These are phyloP conservation scores for Neurospora sp. DNA, from an alignment of 495 filamentous ascomycete genomes.

Conservation along the genomic window DNA sequence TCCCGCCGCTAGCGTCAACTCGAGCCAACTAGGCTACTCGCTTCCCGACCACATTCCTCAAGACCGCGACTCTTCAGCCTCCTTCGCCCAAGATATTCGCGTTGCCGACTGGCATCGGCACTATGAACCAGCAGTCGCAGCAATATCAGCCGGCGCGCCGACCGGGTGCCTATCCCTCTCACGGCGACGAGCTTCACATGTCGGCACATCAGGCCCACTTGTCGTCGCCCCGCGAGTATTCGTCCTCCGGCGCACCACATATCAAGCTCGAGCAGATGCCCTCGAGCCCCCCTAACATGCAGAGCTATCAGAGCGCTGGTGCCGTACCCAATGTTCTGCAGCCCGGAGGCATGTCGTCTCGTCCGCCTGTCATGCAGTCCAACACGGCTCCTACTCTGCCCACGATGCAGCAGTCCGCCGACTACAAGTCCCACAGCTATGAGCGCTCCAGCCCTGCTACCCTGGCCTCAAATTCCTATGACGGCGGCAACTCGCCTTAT, in stretches of 20 bases:
- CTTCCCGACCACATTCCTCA: neutral
- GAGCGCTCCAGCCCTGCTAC: slow-evolving; percentile 76
- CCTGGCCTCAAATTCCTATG: slow-evolving; percentile 26
- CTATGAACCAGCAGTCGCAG: slow-evolving; percentile 40
- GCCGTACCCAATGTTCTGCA: slow-evolving; percentile 63
- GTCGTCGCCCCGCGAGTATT: slow-evolving; percentile 42
- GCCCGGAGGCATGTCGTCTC: slow-evolving; percentile 41
- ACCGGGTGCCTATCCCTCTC: slow-evolving; percentile 32
- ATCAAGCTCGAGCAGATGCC: slow-evolving; percentile 20
- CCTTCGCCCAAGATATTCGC: neutral
- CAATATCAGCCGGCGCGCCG: slow-evolving; percentile 36
- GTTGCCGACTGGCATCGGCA: slow-evolving; percentile 15
- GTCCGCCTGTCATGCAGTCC: slow-evolving; percentile 55
- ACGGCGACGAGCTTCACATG: slow-evolving; percentile 70
- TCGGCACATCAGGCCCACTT: slow-evolving; percentile 35
- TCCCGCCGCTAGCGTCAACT: slow-evolving; percentile 3
- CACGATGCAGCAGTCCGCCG: slow-evolving; percentile 58
- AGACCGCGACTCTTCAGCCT: neutral
- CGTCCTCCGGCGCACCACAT: slow-evolving; percentile 39
- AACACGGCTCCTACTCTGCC: slow-evolving; percentile 66
- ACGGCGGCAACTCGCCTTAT: slow-evolving; percentile 48
- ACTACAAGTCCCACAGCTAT: slow-evolving; percentile 53
- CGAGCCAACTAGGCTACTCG: neutral
- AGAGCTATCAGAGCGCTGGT: slow-evolving; percentile 43
- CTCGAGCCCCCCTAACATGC: slow-evolving; percentile 33